Base-by-base conservation (phyloP, 148 eudicot species). In the Nepenthes mirabilis region DNA sequence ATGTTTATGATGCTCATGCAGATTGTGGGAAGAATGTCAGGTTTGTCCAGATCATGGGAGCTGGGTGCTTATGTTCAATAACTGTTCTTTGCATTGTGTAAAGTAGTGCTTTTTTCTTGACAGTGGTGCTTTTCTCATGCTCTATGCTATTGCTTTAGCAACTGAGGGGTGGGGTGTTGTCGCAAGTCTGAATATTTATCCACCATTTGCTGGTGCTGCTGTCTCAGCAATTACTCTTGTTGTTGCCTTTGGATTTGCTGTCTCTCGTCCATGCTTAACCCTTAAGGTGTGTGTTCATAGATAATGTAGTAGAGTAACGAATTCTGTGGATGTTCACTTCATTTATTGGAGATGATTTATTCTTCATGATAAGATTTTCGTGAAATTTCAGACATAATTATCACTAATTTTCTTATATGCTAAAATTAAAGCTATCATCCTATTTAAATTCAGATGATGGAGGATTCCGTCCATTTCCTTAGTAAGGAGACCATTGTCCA, bases 91-190 rank as follows among this genome's bases (percentile, higher is more conserved):
- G 2, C 49, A 50, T 53, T 32, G 55, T 54, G 68, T 66, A n/a
- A 59, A 52, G 62, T 56, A 33, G 32, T 49, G 49, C 56, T 34
- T n/a, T 60, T 72, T 71, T 56, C 23, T 67, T 68, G 51, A 50
- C 85, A 93, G 99, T 78, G 91, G 75, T 71, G 88, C 99, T 49
- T 93, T 93, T 61, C 85, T 93, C 65, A 56, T 89, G 80, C 99
- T 93, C 69, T 93, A 93, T 66, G 96, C 83, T 61, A 79, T 93
- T 75, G 99, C 96, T 52, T 72, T 93, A 83, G 99, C 99, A 49
- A 89, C 72, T 47, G 99, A 93, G 68, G 95, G 91, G 36, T 93
- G 99, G 99, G 99, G 99, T 57, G 99, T 93, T 63, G 99, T 93
- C 66, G 99, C 99, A 64, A 93, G 99, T 77, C 77, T 93, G 75